These are phyloP conservation scores for Chimonanthus salicifolius DNA, from an alignment of 164 flowering plant genomes.

Conservation along the genomic window DNA sequence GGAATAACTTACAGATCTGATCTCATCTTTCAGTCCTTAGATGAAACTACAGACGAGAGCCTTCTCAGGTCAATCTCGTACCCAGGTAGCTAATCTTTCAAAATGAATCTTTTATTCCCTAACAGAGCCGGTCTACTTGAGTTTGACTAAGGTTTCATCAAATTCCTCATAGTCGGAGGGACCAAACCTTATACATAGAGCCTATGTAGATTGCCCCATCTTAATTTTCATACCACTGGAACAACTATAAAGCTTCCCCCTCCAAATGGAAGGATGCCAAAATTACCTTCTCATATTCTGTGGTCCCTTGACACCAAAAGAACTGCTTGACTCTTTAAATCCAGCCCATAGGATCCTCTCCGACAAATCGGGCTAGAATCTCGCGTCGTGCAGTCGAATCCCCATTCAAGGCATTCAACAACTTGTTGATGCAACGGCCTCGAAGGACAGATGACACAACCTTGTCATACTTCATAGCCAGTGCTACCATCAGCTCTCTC, in stretches of 20 bases:
- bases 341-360: neutral
- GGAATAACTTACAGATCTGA: neutral
- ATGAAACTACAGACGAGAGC: neutral
- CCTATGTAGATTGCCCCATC: neutral
- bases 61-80: neutral
- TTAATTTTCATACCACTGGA: neutral
- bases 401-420: too few species aligned
- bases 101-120: neutral
- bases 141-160: neutral
- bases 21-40: neutral
- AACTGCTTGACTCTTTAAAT: neutral
- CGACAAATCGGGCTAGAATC: neutral
- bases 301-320: neutral
- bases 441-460: too few species aligned
- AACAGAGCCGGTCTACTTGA: neutral
- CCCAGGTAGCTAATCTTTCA: neutral
- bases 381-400: too few species aligned
- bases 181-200: neutral
- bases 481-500: too few species aligned
- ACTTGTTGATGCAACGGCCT: too few species aligned
- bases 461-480: too few species aligned
- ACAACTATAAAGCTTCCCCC: neutral
- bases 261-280: neutral
- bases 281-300: neutral
- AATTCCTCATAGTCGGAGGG: neutral